Evolutionary conservation across 306 rosid species (phyloP), one percentile per base, ranked within the genome.

Genomic region (Spatholobus suberectus): DNA sequence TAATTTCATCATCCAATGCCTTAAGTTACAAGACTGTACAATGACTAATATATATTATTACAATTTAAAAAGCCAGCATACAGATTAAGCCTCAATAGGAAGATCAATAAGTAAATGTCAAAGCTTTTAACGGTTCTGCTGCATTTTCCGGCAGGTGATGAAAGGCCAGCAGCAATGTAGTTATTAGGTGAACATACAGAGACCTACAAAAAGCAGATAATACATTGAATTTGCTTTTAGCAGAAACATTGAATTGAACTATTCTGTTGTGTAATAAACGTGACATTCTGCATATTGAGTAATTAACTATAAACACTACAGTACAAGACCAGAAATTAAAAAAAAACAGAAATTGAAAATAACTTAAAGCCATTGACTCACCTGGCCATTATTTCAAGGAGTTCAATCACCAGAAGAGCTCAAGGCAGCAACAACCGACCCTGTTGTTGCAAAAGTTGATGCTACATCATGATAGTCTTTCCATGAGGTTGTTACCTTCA

Each of bases 391-490:
- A 58, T 84, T 37, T 15, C 43, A 82, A 70, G 21, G 78, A 87
- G 79, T 70, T 91, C 87, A 87, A 80, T 90, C 94, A 81, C 83
- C 89, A 34, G 52, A 94, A 62, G 86, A 81, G 84, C 99, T 96
- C 83, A 96, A 83, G 77, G 98, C 99, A 82, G 98, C 88, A 27
- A 96, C 93, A 80, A 94, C 96, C 49, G 99, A 94, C 13, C 99
- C 97, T 15, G 94, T 94, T 74, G 99, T 92, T 38, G 82, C 74
- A 55, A 96, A 85, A 21, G 97, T 90, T 34, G 94, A 89, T 38
- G 92, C 80, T 17, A 96, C 84, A 77, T 96, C 99, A 5, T 94
- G 97, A 77, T 87, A 85, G 59, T 94, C 97, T 92, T 92, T 96
- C 99, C 97, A 96, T 44, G 99, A 89, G 83, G 98, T 86, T 51